These are phyloP conservation scores for Logfia minima DNA, from an alignment of 129 eudicot species.

Conservation along the genomic window DNA sequence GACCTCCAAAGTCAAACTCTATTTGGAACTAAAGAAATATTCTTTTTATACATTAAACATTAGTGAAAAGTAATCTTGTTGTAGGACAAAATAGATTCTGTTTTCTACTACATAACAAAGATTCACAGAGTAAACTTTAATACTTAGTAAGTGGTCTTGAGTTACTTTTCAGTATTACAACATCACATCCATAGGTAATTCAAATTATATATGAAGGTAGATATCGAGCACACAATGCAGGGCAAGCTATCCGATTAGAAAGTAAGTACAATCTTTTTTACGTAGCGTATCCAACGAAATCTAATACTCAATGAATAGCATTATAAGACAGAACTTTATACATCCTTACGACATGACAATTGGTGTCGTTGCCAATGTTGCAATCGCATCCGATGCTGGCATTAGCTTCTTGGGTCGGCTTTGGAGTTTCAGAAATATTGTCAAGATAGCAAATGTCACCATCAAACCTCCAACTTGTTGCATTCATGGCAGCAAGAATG, in stretches of 20 bases:
- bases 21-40: neutral
- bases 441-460: conserved; percentile 59
- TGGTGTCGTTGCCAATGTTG: conserved; percentile 47
- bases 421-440: conserved; percentile 39
- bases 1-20: conserved; percentile 20
- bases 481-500: conserved; percentile 64
- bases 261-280: neutral
- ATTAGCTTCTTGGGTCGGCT: conserved; percentile 42
- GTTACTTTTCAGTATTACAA: neutral
- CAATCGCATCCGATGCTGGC: conserved; percentile 66
- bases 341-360: conserved; percentile 75
- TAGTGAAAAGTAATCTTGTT: neutral
- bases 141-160: neutral
- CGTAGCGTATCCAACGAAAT: neutral
- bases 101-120: neutral
- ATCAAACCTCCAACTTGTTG: conserved; percentile 67
- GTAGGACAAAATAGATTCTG: neutral
- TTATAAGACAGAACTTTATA: conserved; percentile 40
- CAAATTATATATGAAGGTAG: neutral
- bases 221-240: neutral
- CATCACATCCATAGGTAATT: neutral
- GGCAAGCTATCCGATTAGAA: neutral
- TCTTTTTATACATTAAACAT: neutral
- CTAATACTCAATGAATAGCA: conserved; percentile 1
- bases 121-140: neutral